Evolutionary conservation across 1,284 basidiomycete species (phyloP), one percentile per base, ranked within the genome.

Genomic region (Waitea zeae): DNA sequence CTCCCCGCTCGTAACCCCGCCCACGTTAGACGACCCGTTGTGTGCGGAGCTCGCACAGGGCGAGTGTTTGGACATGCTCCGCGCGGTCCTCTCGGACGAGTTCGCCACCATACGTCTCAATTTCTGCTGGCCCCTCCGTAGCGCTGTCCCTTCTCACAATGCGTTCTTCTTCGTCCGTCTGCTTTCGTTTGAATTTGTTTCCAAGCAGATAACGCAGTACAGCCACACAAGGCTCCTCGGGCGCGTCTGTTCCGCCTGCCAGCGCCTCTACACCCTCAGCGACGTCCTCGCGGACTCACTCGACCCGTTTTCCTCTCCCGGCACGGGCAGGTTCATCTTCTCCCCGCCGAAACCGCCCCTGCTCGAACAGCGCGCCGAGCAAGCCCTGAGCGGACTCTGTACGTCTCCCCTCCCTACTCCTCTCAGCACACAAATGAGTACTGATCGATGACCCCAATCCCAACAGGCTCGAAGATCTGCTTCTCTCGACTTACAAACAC

Each of bases 21-120:
- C 72, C 0, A n/a, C 22, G 1, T 42, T 64, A 17, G 63, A 73
- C 33, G 70, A 72, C 51, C 57, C 66, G 30, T 46, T 79, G 27
- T 79, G 76, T 44, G 72, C 70, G 9, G 75, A 79, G 43, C 81
- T 80, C 46, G 70, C 75, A 1, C 69, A 75, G 44, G 64, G 67
- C 29, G 80, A 80, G 44, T 63, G 83, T 22, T 47, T 74, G 28
- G 61, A 80, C 46, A 81, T 82, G 75, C 46, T 83, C 18, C 56
- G 54, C 40, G 70, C 67, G 0, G 61, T 78, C 5, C 51, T 84
- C 2, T 75, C 81, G 0, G 66, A 72, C 41, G 80, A 84, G 42
- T 64, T 61, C 7, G 77, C 80, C 0, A 46, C 75, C 43, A 80
- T 82, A 44, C 33, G 70, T 41, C 7, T n/a, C 22, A n/a, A n/a